Base-by-base conservation (phyloP, 352 stramenopile species). In the Pythium phragmitis region DNA sequence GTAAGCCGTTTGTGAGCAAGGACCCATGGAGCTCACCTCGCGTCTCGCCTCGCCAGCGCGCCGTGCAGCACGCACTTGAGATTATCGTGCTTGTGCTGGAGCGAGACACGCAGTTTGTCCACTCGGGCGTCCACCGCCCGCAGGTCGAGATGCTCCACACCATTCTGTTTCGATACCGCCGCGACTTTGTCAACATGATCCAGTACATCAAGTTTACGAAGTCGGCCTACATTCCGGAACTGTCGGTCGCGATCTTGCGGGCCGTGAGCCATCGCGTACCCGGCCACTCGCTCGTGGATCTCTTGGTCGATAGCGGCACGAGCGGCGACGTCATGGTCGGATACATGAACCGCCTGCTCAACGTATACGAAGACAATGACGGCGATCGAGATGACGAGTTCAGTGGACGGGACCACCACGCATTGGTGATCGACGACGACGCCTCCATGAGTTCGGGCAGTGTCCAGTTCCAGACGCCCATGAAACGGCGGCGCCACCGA, bases 171-270 rank as follows among this genome's bases (percentile, higher is more conserved):
- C 84, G 84, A 26, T 77, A 90, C 41, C 82, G 82, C 5, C 58
- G 75, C 13, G 82, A 92, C 49, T 89, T 95, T 53, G 82, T 95
- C 36, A 87, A 78, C 51, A 84, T 95, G 60, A 69, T 88, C 52
- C 82, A 90, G 73, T 95, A 93, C 69, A 82, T 95, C 57, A 87
- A 90, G 67, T 95, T 91, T 69, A 86, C 79, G 16, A 91, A 92
- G 71, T 82, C 78, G 9, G 60, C 73, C 19, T 79, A 88, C 47
- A 92, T 95, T 28, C 74, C 86, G 8, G 72, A 90, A 39, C 56
- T 93, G 5, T 92, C 86, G 17, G 73, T 78, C 5, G 81, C 81
- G 21, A 82, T 95, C 54, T 59, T 95, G 37, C 79, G 79, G 28
- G 61, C 81, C 13, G 77, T 95, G 41, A 95, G 86, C 62, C 72